These are phyloP conservation scores for Ceratobasidium sp. DNA, from an alignment of 1,284 basidiomycete species.

Conservation along the genomic window DNA sequence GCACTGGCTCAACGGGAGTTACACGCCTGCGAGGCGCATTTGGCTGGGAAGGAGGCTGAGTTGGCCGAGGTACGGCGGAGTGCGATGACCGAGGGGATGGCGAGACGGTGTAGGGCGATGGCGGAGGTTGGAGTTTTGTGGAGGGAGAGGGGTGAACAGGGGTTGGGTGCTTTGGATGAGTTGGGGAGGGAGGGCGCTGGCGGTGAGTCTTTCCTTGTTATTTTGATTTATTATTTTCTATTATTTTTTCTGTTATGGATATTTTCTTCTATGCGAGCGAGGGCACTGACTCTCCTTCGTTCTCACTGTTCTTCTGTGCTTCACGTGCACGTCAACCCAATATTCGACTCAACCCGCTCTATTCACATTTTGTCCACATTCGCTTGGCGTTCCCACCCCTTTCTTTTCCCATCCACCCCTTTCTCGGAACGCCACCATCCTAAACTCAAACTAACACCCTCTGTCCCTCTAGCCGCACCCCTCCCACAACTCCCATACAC, in stretches of 20 bases:
- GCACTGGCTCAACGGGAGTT: slow-evolving; percentile 76
- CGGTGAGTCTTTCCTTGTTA: not conserved
- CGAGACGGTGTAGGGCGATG: slow-evolving; percentile 71
- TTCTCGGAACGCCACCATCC: not conserved
- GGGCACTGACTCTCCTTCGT: not conserved
- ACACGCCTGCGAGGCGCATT: slow-evolving; percentile 80
- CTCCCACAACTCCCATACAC: slow-evolving; percentile 11
- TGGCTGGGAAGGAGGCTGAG: slow-evolving; percentile 75
- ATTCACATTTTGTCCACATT: no score
- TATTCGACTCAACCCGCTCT: not conserved
- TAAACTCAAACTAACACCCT: not conserved
- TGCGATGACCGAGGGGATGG: slow-evolving; percentile 72
- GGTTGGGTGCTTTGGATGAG: slow-evolving; percentile 61
- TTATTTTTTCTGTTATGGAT: not conserved
- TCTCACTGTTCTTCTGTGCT: not conserved
- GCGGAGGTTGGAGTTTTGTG: slow-evolving; percentile 75
- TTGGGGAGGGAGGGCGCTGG: slow-evolving; percentile 25
- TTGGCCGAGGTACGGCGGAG: slow-evolving; percentile 66
- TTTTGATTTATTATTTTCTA: not conserved
- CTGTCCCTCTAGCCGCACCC: not conserved
- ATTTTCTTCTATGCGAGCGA: not conserved
- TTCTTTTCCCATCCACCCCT: no score
- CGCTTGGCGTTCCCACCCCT: no score
- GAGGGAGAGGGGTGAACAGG: slow-evolving; percentile 74
- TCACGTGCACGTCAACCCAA: no score